Evolutionary conservation across 2,329 filamentous ascomycete species (phyloP), one percentile per base, ranked within the genome.

Genomic region (Penicillium sp.): DNA sequence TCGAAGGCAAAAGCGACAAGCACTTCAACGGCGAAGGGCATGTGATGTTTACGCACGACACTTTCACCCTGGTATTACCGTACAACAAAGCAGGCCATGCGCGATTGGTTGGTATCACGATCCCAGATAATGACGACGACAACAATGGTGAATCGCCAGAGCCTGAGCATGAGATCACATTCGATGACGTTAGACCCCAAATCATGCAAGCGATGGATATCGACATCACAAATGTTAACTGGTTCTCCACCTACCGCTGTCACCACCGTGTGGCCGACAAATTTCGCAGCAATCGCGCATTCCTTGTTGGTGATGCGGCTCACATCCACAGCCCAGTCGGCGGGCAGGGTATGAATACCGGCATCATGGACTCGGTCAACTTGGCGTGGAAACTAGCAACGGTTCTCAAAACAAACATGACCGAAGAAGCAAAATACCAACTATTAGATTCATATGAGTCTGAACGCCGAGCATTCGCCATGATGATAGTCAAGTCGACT

Each of bases 261-360:
- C 79, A 80, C 64, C 74, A 80, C 62, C 70, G 78, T 7, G 73
- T 77, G 31, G 75, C 75, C 2, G 70, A 71, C 8, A 63, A 59
- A 9, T 81, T 82, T 63, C 77, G 78, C 6, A 73, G 76, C 23
- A 78, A 79, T 2, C 76, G 82, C 3, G 73, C 83, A 3, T 81
- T 86, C 45, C 70, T 86, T 0, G 82, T 80, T 2, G 83, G 84
- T 15, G 84, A 86, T 56, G 82, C 83, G 6, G 82, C 81, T 1
- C 83, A 86, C 58, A 82, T 82, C 13, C 82, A 85, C 59, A 82
- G 76, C 38, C 82, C 82, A 0, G 78, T 80, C 0, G 84, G 82
- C 2, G 84, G 81, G 0, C 83, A 84, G 64, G 84, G 84, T 1
- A 82, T 86, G 80, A 85, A 86, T 64, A 81, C 81, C 0, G 82